Base-by-base conservation (phyloP, 768 basidiomycete genomes). In the Inosperma sp. region DNA sequence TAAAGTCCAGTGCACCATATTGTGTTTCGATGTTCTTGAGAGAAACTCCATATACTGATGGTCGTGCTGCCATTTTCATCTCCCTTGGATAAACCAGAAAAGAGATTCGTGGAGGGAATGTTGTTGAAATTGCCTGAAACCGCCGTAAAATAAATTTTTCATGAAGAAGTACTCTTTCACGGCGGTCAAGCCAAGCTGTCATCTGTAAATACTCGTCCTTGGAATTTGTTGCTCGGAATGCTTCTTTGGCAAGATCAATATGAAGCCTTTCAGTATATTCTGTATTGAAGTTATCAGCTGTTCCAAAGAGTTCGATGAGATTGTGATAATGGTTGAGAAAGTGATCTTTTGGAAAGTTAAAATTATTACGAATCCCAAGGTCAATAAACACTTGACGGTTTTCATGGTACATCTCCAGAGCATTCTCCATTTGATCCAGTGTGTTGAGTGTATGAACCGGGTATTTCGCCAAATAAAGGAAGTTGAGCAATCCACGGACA, bases 141-240 rank as follows among this genome's bases (percentile, higher is more conserved):
- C n/a, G n/a, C n/a, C n/a, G n/a, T n/a, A n/a, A n/a, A n/a, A n/a
- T n/a, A n/a, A n/a, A n/a, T n/a, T n/a, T n/a, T n/a, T n/a, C n/a
- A n/a, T n/a, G n/a, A n/a, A n/a, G n/a, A n/a, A n/a, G n/a, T n/a
- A n/a, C n/a, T n/a, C n/a, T n/a, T n/a, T n/a, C n/a, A n/a, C n/a
- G n/a, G n/a, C n/a, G n/a, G n/a, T 16, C 31, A 33, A 9, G 58
- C 66, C 66, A 70, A 1, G 36, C 29, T 1, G 64, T 61, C 73
- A 75, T 76, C 44, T 73, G 72, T 17, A 55, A 22, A 36, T 52
- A 50, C 36, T 64, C 39, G 9, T 19, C 39, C n/a, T n/a, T n/a
- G n/a, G n/a, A n/a, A n/a, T n/a, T n/a, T n/a, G n/a, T n/a, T n/a
- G n/a, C n/a, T n/a, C n/a, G n/a, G n/a, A n/a, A n/a, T n/a, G n/a